Conservation (phyloP, 768 basidiomycete genomes). For the Boletus tomentosulus region DNA sequence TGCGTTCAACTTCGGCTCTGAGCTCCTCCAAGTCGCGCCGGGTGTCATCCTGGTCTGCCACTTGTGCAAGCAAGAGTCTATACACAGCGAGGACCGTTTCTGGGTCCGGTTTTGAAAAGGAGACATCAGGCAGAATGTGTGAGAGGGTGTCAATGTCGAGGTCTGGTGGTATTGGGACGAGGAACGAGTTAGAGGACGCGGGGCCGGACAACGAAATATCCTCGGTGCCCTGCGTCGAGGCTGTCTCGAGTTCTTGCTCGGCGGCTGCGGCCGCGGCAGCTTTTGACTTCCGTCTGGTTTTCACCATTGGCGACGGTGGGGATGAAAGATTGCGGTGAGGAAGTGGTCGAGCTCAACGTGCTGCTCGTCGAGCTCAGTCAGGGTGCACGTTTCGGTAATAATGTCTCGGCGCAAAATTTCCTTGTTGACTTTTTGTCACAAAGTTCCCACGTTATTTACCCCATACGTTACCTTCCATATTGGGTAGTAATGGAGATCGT, state of each 20-base stretch:
- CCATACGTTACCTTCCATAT: constrained; percentile 4
- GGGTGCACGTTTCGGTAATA: constrained; percentile 12
- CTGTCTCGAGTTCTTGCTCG: constrained; percentile 32
- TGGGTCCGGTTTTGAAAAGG: constrained; percentile 51
- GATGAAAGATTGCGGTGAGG: background rate
- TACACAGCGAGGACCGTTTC: constrained; percentile 63
- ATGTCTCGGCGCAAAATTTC: constrained; percentile 4
- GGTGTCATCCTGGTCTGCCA: constrained; percentile 48
- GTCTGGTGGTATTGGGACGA: constrained; percentile 58
- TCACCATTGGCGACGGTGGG: constrained; percentile 30
- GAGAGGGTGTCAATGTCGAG: constrained; percentile 60
- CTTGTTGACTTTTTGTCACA: background rate
- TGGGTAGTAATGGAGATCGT: constrained; percentile 2
- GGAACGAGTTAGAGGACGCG: constrained; percentile 17
- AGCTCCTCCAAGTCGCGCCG: constrained; percentile 67
- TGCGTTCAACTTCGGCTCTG: constrained; percentile 62
- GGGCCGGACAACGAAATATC: constrained; percentile 26
- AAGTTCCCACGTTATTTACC: constrained; percentile 19
- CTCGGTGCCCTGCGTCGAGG: constrained; percentile 33
- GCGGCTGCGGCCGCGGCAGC: constrained; percentile 38
- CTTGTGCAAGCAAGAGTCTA: constrained; percentile 55
- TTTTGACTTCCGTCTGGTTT: constrained; percentile 63
- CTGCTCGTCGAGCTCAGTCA: constrained; percentile 33
- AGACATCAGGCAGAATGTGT: constrained; percentile 56
- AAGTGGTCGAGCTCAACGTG: constrained; percentile 31